Conservation (phyloP, 2,329 filamentous ascomycete species). For the Fusarium xyrophilum region DNA sequence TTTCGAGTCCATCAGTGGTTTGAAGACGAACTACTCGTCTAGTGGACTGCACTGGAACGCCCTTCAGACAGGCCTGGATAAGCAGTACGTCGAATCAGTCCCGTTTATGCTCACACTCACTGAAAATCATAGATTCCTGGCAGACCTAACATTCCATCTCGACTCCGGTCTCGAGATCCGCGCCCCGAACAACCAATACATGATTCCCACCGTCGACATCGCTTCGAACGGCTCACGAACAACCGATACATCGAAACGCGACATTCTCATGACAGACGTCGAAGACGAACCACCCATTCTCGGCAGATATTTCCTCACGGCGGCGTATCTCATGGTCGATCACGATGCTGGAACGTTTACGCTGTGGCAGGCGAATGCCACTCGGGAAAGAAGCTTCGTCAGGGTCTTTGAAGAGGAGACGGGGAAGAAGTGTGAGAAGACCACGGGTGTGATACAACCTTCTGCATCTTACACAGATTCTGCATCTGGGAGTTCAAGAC, state of each 20-base stretch:
- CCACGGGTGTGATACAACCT: slow-evolving; percentile 19
- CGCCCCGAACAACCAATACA: slow-evolving; percentile 43
- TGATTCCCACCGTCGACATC: slow-evolving; percentile 41
- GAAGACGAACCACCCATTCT: slow-evolving; percentile 35
- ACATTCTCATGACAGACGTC: slow-evolving; percentile 39
- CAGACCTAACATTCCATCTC: slow-evolving; percentile 43
- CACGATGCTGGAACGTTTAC: slow-evolving; percentile 45
- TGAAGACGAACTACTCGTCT: neutral
- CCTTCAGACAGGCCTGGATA: slow-evolving; percentile 9
- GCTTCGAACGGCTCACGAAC: slow-evolving; percentile 38
- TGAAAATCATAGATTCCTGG: slow-evolving; percentile 30
- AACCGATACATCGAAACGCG: slow-evolving; percentile 16
- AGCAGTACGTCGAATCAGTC: slow-evolving; percentile 3
- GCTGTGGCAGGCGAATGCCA: slow-evolving; percentile 46
- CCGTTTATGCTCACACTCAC: neutral
- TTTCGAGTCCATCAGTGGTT: slow-evolving; percentile 30
- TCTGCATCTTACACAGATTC: neutral
- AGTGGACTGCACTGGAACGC: slow-evolving; percentile 33
- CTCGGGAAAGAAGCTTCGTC: slow-evolving; percentile 10
- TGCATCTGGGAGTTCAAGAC: neutral
- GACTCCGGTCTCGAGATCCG: slow-evolving; percentile 41
- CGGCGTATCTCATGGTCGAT: slow-evolving; percentile 48
- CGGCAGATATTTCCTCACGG: slow-evolving; percentile 46
- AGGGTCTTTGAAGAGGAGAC: slow-evolving; percentile 18
- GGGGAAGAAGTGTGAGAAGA: neutral